phyloP scores from a whole-genome alignment of 495 filamentous ascomycete genomes.

The Antarctomyces pellizariae region DNA sequence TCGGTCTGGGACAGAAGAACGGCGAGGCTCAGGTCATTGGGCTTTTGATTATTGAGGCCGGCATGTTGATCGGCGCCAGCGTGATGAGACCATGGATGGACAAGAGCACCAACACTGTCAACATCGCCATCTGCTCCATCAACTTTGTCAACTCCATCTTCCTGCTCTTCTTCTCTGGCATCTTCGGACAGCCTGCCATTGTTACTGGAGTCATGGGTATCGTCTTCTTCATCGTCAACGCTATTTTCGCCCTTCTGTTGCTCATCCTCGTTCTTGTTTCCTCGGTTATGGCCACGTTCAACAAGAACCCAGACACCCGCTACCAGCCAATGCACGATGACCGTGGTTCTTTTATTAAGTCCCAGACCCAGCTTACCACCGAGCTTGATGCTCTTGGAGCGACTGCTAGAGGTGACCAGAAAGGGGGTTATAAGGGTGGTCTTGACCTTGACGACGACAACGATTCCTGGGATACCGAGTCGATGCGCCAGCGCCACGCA shows the following conservation, averaged over 20 bases:
- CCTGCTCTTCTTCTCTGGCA: slow-evolving; percentile 58
- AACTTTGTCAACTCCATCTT: slow-evolving; percentile 87
- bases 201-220: slow-evolving; percentile 89
- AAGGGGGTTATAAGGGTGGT: slow-evolving; percentile 36
- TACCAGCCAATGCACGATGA: slow-evolving; percentile 97
- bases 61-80: slow-evolving; percentile 50
- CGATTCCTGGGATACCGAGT: slow-evolving; percentile 29
- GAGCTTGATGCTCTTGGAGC: slow-evolving; percentile 86
- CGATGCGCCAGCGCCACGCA: slow-evolving; percentile 16
- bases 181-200: slow-evolving; percentile 65
- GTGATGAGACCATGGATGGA: slow-evolving; percentile 94
- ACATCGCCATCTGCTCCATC: slow-evolving; percentile 72
- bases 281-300: slow-evolving; percentile 58
- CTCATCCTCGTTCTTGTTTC: slow-evolving; percentile 73
- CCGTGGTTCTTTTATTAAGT: slow-evolving; percentile 95
- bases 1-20: slow-evolving; percentile 53
- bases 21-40: slow-evolving; percentile 68
- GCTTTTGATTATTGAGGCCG: slow-evolving; percentile 67
- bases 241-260: slow-evolving; percentile 63
- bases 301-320: slow-evolving; percentile 86
- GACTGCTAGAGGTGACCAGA: slow-evolving; percentile 69
- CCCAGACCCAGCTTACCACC: slow-evolving; percentile 65
- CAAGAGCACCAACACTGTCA: slow-evolving; percentile 94
- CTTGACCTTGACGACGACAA: slow-evolving; percentile 60
- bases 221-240: slow-evolving; percentile 82